Percentiles rank a stretch among this genome's conserved stretches.
These are phyloP conservation scores for Hypoxylon sp. DNA, from an alignment of 2,329 filamentous ascomycete species.

Conservation along the genomic window DNA sequence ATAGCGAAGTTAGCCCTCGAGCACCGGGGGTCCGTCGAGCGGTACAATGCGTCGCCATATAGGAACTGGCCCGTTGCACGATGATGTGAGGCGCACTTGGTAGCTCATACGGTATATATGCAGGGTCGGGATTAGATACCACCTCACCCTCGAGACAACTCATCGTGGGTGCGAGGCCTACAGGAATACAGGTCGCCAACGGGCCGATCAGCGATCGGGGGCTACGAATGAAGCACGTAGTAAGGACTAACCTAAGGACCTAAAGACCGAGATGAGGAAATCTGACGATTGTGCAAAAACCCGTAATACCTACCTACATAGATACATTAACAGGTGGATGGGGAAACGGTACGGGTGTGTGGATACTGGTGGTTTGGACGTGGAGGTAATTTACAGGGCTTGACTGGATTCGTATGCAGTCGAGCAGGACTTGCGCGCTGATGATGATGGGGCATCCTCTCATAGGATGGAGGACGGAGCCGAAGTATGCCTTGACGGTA, in stretches of 20 bases:
- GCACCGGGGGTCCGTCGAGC: constrained; percentile 11
- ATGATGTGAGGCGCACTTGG: constrained; percentile 37
- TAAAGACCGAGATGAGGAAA: too few relatives aligned
- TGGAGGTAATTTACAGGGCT: constrained; percentile 42
- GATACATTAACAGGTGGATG: background rate
- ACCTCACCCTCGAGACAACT: constrained; percentile 42
- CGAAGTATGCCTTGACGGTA: constrained; percentile 43
- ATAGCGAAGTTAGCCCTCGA: background rate
- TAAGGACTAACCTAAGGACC: constrained; percentile 6
- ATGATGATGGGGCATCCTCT: constrained; percentile 49
- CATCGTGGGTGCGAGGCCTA: constrained; percentile 35
- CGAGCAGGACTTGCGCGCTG: constrained; percentile 40
- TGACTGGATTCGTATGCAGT: constrained; percentile 46
- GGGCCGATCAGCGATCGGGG: constrained; percentile 39
- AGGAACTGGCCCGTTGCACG: constrained; percentile 28
- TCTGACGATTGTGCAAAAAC: constrained; percentile 16
- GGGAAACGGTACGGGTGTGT: constrained; percentile 34
- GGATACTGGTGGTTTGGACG: constrained; percentile 40
- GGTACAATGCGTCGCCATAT: constrained; percentile 13
- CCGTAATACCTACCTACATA: background rate
- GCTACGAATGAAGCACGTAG: constrained; percentile 27
- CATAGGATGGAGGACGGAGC: constrained; percentile 45
- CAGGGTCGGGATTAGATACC: constrained; percentile 40
- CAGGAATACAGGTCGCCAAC: constrained; percentile 34
- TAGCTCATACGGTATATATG: constrained; percentile 33